These are phyloP conservation scores for Podosphaera xanthii DNA, from an alignment of 2,329 filamentous ascomycete genomes.

Conservation along the genomic window DNA sequence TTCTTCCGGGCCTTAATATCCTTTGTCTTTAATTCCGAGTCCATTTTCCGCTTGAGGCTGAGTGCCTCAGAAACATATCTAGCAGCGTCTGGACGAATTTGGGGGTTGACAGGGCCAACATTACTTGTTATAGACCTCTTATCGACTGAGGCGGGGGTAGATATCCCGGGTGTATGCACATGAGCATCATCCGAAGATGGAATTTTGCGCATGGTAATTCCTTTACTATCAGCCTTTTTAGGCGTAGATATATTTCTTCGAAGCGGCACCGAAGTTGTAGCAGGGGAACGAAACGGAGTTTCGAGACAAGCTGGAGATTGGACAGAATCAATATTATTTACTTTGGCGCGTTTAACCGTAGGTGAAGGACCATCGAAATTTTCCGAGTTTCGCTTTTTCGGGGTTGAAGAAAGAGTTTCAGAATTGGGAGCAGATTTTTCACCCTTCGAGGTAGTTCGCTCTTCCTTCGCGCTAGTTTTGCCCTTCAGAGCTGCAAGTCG, in stretches of 20 bases:
- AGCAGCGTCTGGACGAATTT: constrained; percentile 1
- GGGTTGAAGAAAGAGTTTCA: neutral
- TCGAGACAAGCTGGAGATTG: constrained; percentile 18
- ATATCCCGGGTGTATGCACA: constrained; percentile 18
- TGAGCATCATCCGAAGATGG: constrained; percentile 19
- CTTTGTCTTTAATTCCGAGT: constrained; percentile 8
- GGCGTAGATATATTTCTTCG: constrained; percentile 19
- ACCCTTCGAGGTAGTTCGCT: neutral
- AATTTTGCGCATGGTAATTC: constrained; percentile 18
- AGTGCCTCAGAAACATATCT: constrained; percentile 6
- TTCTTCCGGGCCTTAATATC: constrained; percentile 1
- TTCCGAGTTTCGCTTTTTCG: constrained; percentile 11
- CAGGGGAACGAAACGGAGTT: constrained; percentile 16
- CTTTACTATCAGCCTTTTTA: constrained; percentile 20
- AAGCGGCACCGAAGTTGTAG: constrained; percentile 9
- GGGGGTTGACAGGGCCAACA: neutral
- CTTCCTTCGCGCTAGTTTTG: neutral
- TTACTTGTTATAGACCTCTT: constrained; percentile 13
- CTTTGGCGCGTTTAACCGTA: constrained; percentile 17
- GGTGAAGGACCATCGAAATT: constrained; percentile 10
- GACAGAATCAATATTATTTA: constrained; percentile 11
- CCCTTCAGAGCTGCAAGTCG: neutral
- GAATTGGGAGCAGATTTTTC: neutral
- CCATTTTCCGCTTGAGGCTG: constrained; percentile 15
- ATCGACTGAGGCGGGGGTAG: constrained; percentile 14